Conservation (phyloP, 306 rosid genomes). For the Heteromeles arbutifolia region DNA sequence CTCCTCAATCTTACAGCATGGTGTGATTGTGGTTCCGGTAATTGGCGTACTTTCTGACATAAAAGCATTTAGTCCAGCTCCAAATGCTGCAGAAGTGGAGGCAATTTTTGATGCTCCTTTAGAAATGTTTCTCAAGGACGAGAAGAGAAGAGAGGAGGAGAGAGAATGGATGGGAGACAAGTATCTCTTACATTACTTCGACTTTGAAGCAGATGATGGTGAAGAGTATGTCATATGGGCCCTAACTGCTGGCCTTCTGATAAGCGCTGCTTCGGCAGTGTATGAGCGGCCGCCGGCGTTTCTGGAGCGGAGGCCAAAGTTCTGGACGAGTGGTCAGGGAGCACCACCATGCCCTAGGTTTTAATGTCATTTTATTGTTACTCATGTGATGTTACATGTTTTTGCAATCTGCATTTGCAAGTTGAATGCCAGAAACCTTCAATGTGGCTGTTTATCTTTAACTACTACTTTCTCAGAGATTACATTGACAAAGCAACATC, state of each 20-base stretch:
- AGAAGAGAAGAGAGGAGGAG: slow-evolving; percentile 70
- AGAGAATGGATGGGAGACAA: slow-evolving; percentile 64
- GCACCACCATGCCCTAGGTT: slow-evolving; percentile 10
- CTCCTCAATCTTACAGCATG: slow-evolving; percentile 30
- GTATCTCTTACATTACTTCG: slow-evolving; percentile 56
- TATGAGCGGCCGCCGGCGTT: slow-evolving; percentile 57
- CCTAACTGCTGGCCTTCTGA: slow-evolving; percentile 75
- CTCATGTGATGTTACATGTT: neutral
- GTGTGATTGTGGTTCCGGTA: slow-evolving; percentile 65
- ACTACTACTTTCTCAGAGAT: neutral
- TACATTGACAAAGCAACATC: neutral
- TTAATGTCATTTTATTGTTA: neutral
- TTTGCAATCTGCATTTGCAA: neutral
- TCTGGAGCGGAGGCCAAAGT: slow-evolving; percentile 55
- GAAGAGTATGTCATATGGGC: slow-evolving; percentile 76
- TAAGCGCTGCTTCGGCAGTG: slow-evolving; percentile 50
- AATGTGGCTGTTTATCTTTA: too few species aligned
- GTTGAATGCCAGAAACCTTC: neutral
- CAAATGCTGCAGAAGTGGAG: slow-evolving; percentile 71
- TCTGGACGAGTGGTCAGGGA: slow-evolving; percentile 59
- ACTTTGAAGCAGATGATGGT: slow-evolving; percentile 39
- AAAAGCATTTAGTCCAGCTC: slow-evolving; percentile 58
- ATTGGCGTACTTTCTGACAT: slow-evolving; percentile 55
- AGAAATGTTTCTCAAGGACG: slow-evolving; percentile 89
- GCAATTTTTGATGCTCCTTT: slow-evolving; percentile 74